These are phyloP conservation scores for Pachyrhizus erosus DNA, from an alignment of 306 rosid genomes.

Conservation along the genomic window DNA sequence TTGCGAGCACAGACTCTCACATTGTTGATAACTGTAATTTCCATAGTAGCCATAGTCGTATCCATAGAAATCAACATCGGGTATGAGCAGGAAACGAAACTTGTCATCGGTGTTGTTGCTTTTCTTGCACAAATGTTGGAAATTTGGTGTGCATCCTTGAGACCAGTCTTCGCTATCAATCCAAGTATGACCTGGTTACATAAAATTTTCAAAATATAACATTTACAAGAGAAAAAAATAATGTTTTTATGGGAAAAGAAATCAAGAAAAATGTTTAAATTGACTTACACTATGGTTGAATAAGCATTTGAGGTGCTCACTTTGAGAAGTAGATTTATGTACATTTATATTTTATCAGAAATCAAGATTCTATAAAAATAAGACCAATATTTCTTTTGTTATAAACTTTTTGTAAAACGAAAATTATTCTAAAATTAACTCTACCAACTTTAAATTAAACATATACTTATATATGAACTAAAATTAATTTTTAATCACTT, in stretches of 20 bases:
- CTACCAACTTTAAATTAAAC: too few species aligned
- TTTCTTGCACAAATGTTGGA: slow-evolving; percentile 25
- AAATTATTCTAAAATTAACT: too few species aligned
- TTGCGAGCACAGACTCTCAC: background rate
- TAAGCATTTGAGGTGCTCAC: too few species aligned
- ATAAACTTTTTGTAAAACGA: too few species aligned
- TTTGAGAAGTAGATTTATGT: too few species aligned
- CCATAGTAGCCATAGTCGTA: background rate
- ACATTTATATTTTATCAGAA: too few species aligned
- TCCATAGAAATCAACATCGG: background rate
- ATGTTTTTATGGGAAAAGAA: background rate
- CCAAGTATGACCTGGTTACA: background rate
- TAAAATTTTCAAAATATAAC: background rate
- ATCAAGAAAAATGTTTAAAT: too few species aligned
- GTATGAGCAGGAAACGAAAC: background rate
- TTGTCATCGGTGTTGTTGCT: background rate
- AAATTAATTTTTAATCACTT: too few species aligned
- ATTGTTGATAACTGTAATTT: slow-evolving; percentile 2
- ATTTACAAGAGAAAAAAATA: background rate
- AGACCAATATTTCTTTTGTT: too few species aligned
- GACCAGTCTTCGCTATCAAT: slow-evolving; percentile 29
- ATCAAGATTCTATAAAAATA: too few species aligned
- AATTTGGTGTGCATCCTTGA: slow-evolving; percentile 35
- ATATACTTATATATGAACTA: too few species aligned
- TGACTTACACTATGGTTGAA: too few species aligned